Percentiles rank a stretch among this genome's conserved stretches.
Conservation (phyloP, 768 basidiomycete genomes). For the Scleroderma bovista region DNA sequence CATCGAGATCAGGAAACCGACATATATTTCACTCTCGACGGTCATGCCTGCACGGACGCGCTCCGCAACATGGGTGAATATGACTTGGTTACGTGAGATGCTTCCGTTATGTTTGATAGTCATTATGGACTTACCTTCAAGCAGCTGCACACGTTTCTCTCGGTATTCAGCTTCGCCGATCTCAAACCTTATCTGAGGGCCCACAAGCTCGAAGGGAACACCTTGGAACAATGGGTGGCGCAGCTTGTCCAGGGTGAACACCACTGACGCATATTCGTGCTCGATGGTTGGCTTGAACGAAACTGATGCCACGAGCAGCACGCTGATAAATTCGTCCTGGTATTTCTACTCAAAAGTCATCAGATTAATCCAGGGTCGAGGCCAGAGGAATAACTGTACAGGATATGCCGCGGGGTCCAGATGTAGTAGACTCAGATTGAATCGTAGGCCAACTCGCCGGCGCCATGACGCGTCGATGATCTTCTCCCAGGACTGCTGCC, state of each 20-base stretch:
- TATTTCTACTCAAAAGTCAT: conserved; percentile 31
- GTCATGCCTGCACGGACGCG: conserved; percentile 29
- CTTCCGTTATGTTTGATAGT: conserved; percentile 3
- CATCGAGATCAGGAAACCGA: conserved; percentile 39
- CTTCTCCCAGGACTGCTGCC: conserved; percentile 49
- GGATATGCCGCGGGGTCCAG: conserved; percentile 57
- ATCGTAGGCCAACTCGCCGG: conserved; percentile 55
- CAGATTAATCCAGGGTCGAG: not conserved
- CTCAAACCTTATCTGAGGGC: conserved; percentile 21
- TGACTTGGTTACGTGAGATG: conserved; percentile 30
- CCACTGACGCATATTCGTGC: conserved; percentile 48
- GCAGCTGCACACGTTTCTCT: conserved; percentile 31
- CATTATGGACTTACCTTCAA: conserved; percentile 30
- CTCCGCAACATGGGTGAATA: conserved; percentile 39
- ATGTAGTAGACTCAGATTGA: conserved; percentile 51
- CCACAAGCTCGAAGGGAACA: conserved; percentile 24
- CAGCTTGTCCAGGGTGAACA: conserved; percentile 55
- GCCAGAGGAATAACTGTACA: conserved; percentile 32
- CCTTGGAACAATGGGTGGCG: conserved; percentile 46
- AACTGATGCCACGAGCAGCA: conserved; percentile 49
- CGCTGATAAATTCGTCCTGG: conserved; percentile 46
- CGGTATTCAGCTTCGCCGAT: conserved; percentile 28
- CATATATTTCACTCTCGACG: conserved; percentile 33
- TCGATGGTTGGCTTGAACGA: conserved; percentile 46
- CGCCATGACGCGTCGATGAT: conserved; percentile 47